Conservation (phyloP, 345 rosid genomes). For the Populus nigra region DNA sequence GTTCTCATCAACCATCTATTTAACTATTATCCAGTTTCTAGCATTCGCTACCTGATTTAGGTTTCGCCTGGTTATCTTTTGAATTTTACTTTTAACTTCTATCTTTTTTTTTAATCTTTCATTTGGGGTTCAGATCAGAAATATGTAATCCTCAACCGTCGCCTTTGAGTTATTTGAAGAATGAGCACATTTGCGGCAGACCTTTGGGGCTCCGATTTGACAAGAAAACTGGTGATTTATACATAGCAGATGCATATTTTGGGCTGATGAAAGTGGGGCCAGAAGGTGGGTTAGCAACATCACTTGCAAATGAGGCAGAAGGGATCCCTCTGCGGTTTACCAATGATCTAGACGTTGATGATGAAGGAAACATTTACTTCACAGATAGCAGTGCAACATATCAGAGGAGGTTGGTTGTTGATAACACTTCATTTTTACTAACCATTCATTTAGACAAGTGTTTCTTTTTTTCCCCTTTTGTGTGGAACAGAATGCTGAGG, state of each 20-base stretch:
- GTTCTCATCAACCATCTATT: neutral
- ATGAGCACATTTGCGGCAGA: constrained; percentile 94
- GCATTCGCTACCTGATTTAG: neutral
- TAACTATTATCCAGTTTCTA: neutral
- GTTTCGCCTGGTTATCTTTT: neutral
- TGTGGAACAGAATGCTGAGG: neutral
- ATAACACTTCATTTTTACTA: neutral
- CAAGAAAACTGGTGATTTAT: constrained; percentile 74
- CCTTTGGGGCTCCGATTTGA: constrained; percentile 88
- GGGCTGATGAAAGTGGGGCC: constrained; percentile 93
- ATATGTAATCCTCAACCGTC: constrained; percentile 71
- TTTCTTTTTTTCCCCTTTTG: neutral
- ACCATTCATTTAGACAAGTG: neutral
- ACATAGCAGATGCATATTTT: constrained; percentile 88
- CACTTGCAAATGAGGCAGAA: constrained; percentile 71
- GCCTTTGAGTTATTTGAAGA: constrained; percentile 53
- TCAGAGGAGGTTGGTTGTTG: constrained; percentile 61
- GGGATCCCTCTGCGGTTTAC: constrained; percentile 75
- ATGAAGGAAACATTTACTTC: constrained; percentile 78
- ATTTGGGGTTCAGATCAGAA: constrained; percentile 53
- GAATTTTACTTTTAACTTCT: neutral
- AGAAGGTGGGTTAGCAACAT: constrained; percentile 78
- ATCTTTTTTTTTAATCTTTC: neutral
- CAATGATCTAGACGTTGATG: constrained; percentile 87
- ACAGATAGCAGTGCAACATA: constrained; percentile 82